Evolutionary conservation across 2,329 filamentous ascomycete genomes (phyloP), one percentile per base, ranked within the genome.

Genomic region (Scedosporium dehoogii): DNA sequence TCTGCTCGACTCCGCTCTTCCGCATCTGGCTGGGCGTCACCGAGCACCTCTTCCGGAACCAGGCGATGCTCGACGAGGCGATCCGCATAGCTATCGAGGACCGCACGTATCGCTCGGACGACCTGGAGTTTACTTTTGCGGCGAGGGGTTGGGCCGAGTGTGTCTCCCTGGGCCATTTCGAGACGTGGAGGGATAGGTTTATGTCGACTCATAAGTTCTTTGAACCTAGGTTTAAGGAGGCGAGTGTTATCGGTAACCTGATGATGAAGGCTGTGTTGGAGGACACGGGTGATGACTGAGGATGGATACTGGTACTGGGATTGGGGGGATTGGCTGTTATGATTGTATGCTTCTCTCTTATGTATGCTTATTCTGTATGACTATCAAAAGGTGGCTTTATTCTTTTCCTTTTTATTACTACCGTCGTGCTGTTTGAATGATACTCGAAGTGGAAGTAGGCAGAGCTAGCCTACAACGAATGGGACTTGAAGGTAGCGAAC

Each of bases 251-350:
- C 44, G 94, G 94, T 2, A 96, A 97, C 72, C 89, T 92, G 73
- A 99, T 99, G 94, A 96, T 99, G 75, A 92, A 88, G 79, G 94
- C 91, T 55, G 94, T 99, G 69, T 76, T 97, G 68, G 90, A 93
- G 76, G 93, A 91, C 73, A 89, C 88, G 25, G 76, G 74, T 69
- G 73, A 76, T 64, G 58, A 16, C 12, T 23, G 29, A 59, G 29
- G 6, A 16, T 44, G 57, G 57, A 33, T 5, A 38, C 16, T 16
- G 6, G 6, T n/a, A 58, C 6, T 29, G 29, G 29, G 5, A 6
- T 38, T 12, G 10, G 3, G 33, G 33, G 10, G 3, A 38, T 38
- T 38, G 33, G 4, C 14, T 38, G 2, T 38, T 38, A 38, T 38
- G 33, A 14, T 38, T 38, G 2, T 38, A 12, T 38, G 33, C 14